Base-by-base conservation (phyloP, 106 monocot species). In the Acorus gramineus region DNA sequence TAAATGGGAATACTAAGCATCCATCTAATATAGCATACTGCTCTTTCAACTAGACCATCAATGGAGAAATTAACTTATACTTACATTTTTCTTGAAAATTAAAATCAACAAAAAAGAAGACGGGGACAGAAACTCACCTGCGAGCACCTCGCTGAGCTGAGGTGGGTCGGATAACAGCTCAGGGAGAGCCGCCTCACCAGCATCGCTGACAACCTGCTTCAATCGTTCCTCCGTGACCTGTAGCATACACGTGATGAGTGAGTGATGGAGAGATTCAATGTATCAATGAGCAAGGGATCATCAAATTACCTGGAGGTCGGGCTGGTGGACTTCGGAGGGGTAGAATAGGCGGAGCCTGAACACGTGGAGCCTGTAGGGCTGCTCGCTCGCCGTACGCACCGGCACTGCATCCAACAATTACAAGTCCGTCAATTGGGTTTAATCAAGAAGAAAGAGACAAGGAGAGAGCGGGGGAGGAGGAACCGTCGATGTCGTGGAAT, bases 401-500 rank as follows among this genome's bases (percentile, higher is more conserved):
- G 95, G 95, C 14, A 96, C 95, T 95, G 64, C 11, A 67, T 52
- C 66, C 62, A 42, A 57, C 59, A 69, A 6, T 13, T 14, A 4
- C 48, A 14, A 59, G 28, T 55, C 55, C 11, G 53, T 67, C 46
- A 73, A 49, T 50, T 67, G 49, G 44, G 72, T 44, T n/a, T 62
- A 11, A 28, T 62, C 4, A 53, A 64, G 44, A 12, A 57, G 52
- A 45, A 56, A 47, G 3, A 54, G 63, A 62, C 9, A 50, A 47
- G 45, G 10, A 9, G 11, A n/a, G 62, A 3, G 47, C 3, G n/a
- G 11, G 4, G 14, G 9, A 50, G 14, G 50, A 7, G 54, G 10
- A 53, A 95, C 94, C 90, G 70, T 96, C 85, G 46, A 96, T 80
- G 74, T 81, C 91, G 60, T 80, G 73, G 74, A 96, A 90, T 50